phyloP scores from a whole-genome alignment of 2,329 filamentous ascomycete genomes.

The Ceratocystis papillata region DNA sequence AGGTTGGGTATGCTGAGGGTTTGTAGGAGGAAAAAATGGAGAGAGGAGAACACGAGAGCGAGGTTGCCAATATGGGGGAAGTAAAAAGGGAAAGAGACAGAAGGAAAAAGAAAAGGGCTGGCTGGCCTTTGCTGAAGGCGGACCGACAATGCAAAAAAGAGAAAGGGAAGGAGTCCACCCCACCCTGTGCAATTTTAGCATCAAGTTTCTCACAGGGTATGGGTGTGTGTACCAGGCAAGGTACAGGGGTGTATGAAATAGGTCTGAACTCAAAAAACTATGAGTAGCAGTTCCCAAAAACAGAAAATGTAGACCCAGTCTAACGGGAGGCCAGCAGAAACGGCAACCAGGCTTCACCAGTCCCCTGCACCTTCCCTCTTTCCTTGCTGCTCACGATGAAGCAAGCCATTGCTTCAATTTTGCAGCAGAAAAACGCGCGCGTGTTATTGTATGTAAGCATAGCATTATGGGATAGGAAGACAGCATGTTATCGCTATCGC shows the following conservation, averaged over 20 bases:
- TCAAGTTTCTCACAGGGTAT: slow-evolving; percentile 5
- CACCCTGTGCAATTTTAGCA: slow-evolving; percentile 19
- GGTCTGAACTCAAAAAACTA: too few relatives aligned
- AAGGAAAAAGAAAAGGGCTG: slow-evolving; percentile 17
- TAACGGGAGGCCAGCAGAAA: too few relatives aligned
- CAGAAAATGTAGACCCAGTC: too few relatives aligned
- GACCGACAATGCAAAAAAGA: slow-evolving; percentile 1
- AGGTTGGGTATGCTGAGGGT: slow-evolving; percentile 14
- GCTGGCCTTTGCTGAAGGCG: slow-evolving; percentile 6
- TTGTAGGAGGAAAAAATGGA: slow-evolving; percentile 23
- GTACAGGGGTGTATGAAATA: background rate
- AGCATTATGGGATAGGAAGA: too few relatives aligned
- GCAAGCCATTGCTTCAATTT: too few relatives aligned
- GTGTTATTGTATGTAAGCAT: background rate
- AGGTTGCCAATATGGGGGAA: slow-evolving; percentile 23
- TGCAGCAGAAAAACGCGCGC: background rate
- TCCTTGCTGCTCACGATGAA: too few relatives aligned
- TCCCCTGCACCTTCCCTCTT: too few relatives aligned
- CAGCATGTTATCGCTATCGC: background rate
- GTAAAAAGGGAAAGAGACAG: slow-evolving; percentile 17
- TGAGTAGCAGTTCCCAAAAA: slow-evolving; percentile 1
- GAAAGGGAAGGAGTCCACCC: background rate
- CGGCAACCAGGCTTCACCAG: too few relatives aligned
- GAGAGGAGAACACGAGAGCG: slow-evolving; percentile 25
- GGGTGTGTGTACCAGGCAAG: background rate